phyloP scores from a whole-genome alignment of 129 eudicot genomes.

The Pulicaria dysenterica region DNA sequence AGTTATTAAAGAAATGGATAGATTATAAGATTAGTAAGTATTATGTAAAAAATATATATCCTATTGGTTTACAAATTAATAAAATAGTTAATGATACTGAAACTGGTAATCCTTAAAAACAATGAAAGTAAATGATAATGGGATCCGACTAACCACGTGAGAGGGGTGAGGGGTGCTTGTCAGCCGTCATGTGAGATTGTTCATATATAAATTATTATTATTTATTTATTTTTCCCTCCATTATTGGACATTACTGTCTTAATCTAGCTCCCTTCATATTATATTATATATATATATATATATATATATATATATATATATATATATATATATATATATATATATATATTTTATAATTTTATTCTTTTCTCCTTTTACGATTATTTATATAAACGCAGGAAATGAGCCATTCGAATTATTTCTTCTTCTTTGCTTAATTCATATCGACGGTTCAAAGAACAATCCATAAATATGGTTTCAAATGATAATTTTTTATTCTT shows the following conservation, averaged over 20 bases:
- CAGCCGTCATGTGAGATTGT: conserved; percentile 85
- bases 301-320: neutral
- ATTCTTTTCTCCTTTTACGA: neutral
- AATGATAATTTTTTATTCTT: too few species aligned
- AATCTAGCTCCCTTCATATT: neutral
- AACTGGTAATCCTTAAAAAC: neutral
- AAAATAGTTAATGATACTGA: neutral
- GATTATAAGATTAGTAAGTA: neutral
- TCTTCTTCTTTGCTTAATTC: too few species aligned
- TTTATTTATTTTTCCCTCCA: conserved; percentile 21
- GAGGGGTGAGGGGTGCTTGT: conserved; percentile 61
- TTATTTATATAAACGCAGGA: neutral
- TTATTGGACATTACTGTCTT: conserved; percentile 33
- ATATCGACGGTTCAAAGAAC: too few species aligned
- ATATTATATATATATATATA: neutral
- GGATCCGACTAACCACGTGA: conserved; percentile 94
- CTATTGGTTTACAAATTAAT: neutral
- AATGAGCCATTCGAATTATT: too few species aligned
- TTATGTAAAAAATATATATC: neutral
- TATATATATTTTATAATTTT: neutral
- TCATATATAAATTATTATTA: conserved; percentile 19
- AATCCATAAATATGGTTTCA: too few species aligned
- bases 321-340: neutral
- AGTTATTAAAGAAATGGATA: too few species aligned
- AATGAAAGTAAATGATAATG: conserved; percentile 43